phyloP scores from a whole-genome alignment of 2,329 filamentous ascomycete species.

The Ceratocystis harringtonii region DNA sequence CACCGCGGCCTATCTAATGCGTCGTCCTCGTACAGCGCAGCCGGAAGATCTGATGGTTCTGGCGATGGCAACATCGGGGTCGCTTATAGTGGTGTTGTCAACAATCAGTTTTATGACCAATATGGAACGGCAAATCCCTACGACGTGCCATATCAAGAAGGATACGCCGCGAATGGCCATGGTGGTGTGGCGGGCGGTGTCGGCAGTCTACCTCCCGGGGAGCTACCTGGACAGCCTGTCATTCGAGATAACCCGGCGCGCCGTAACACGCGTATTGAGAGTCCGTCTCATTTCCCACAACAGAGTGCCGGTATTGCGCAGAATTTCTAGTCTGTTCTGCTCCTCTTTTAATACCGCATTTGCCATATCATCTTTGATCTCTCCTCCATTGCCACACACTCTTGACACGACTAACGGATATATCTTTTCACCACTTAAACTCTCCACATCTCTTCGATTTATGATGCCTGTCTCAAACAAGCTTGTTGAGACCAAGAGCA shows the following conservation, averaged over 20 bases:
- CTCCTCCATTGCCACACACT: not conserved
- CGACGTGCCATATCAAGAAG: conserved; percentile 16
- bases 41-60: conserved; percentile 56
- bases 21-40: conserved; percentile 85
- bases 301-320: conserved; percentile 92
- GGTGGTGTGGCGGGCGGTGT: not conserved
- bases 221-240: conserved; percentile 50
- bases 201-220: conserved; percentile 24
- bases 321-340: conserved; percentile 54
- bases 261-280: conserved; percentile 90
- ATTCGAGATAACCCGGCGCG: conserved; percentile 87
- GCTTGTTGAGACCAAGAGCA: not conserved
- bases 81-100: conserved; percentile 34
- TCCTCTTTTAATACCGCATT: not conserved
- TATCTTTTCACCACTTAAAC: not conserved
- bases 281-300: conserved; percentile 72
- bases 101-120: conserved; percentile 31
- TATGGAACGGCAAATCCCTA: conserved; percentile 20
- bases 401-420: conserved; percentile 4
- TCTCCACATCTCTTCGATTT: not conserved
- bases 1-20: conserved; percentile 87
- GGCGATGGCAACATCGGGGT: conserved; percentile 33
- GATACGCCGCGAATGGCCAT: not conserved
- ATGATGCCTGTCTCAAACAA: not conserved
- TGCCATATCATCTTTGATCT: conserved; percentile 8